Evolutionary conservation across 345 rosid species (phyloP).

Genomic region (Salix udensis): DNA sequence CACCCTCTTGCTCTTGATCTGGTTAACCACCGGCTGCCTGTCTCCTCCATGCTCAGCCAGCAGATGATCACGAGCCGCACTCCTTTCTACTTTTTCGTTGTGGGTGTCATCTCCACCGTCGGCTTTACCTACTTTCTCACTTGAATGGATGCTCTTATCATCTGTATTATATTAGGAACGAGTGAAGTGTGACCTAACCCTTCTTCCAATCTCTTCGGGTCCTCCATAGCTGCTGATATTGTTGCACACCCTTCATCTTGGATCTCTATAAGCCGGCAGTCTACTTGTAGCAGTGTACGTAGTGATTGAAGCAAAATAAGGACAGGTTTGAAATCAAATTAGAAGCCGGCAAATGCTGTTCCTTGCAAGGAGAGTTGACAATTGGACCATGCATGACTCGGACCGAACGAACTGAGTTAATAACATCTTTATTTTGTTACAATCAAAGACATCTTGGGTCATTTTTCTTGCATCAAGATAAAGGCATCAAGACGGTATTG

Average conservation of each 20-base stretch:
- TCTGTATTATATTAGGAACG: constrained; percentile 2
- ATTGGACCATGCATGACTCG: too few species aligned
- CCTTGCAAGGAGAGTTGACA: not conserved
- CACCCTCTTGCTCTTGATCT: constrained; percentile 45
- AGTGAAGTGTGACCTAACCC: constrained; percentile 23
- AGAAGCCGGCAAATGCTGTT: constrained; percentile 10
- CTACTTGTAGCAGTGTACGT: too few species aligned
- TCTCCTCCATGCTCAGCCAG: constrained; percentile 15
- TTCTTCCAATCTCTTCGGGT: constrained; percentile 49
- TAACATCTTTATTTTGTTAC: too few species aligned
- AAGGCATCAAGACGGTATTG: too few species aligned
- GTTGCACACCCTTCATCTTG: not conserved
- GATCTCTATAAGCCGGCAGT: not conserved
- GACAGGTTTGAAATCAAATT: not conserved
- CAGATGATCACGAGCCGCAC: not conserved
- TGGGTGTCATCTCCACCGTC: constrained; percentile 3
- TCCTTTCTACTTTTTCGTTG: constrained; percentile 1
- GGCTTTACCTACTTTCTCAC: not conserved
- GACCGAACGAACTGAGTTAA: too few species aligned
- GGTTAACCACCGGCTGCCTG: constrained; percentile 14
- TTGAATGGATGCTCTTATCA: not conserved
- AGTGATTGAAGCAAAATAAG: not conserved
- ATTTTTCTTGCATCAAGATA: too few species aligned
- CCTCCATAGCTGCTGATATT: constrained; percentile 26
- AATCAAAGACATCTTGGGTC: too few species aligned